Evolutionary conservation across 352 stramenopile genomes (phyloP).

Genomic region (Pythium pyrilobum): DNA sequence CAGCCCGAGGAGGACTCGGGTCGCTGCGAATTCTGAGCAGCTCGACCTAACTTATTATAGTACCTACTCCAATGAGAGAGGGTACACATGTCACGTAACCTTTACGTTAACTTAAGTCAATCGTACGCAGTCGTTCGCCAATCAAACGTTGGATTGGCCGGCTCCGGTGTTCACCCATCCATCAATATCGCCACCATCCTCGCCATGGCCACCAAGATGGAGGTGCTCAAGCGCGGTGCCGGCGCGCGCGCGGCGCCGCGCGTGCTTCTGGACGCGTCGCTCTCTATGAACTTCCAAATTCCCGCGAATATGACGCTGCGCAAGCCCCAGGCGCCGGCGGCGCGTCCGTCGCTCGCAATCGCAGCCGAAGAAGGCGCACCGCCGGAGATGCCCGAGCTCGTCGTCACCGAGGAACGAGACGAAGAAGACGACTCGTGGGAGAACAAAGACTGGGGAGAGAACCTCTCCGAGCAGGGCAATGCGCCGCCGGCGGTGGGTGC

Average conservation of each 20-base stretch:
- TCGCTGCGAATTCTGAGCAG: slow-evolving; percentile 45
- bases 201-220: slow-evolving; percentile 14
- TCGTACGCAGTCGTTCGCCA: background rate
- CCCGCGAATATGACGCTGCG: background rate
- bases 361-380: background rate
- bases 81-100: too few species aligned
- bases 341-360: background rate
- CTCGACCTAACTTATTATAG: slow-evolving; percentile 7
- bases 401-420: background rate
- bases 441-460: slow-evolving; percentile 6
- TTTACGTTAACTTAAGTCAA: slow-evolving; percentile 9
- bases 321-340: background rate
- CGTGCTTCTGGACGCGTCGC: slow-evolving; percentile 14
- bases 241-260: slow-evolving; percentile 5
- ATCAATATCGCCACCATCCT: background rate
- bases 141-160: slow-evolving; percentile 23
- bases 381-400: background rate
- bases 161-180: slow-evolving; percentile 5
- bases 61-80: too few species aligned
- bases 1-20: slow-evolving; percentile 27
- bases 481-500: too few species aligned
- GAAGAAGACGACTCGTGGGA: slow-evolving; percentile 16
- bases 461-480: too few species aligned
- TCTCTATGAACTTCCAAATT: slow-evolving; percentile 21
- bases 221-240: slow-evolving; percentile 15